These are phyloP conservation scores for Tylopilus cervinicoccineus DNA, from an alignment of 768 basidiomycete species.

Conservation along the genomic window DNA sequence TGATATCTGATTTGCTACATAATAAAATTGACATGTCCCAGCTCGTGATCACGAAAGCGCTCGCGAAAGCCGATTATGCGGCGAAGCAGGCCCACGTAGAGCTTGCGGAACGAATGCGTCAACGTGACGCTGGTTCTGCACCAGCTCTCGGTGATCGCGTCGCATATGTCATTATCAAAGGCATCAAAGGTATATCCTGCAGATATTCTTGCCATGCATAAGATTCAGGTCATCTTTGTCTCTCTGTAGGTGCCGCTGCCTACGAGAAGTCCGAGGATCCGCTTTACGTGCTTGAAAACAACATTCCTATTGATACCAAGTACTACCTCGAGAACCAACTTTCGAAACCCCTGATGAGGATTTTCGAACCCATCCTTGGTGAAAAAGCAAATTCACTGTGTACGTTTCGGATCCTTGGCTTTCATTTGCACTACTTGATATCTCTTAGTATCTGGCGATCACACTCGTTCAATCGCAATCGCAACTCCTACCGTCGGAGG, in stretches of 20 bases:
- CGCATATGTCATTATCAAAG: conserved; percentile 97
- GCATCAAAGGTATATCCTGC: conserved; percentile 69
- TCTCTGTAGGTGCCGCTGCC: conserved; percentile 78
- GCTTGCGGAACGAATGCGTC: conserved; percentile 91
- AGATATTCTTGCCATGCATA: background rate
- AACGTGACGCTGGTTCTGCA: conserved; percentile 95
- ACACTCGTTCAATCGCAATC: conserved; percentile 92
- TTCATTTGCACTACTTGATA: conserved; percentile 2
- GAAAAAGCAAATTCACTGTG: conserved; percentile 83
- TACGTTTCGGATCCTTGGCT: conserved; percentile 36
- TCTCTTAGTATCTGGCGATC: conserved; percentile 83
- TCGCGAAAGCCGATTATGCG: conserved; percentile 89
- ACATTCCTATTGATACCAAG: conserved; percentile 95
- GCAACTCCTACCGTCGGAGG: conserved; percentile 96
- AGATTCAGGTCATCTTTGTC: background rate
- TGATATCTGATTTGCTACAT: conserved; percentile 89
- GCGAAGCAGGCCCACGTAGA: conserved; percentile 97
- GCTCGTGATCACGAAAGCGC: conserved; percentile 96
- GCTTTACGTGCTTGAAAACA: conserved; percentile 95
- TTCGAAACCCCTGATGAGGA: conserved; percentile 93
- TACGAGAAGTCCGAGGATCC: conserved; percentile 99
- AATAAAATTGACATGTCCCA: conserved; percentile 99
- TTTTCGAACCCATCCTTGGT: conserved; percentile 96
- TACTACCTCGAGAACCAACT: conserved; percentile 99
- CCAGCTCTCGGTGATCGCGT: conserved; percentile 98